Base-by-base conservation (phyloP, 805 yeast genomes). In the Ogataea saltuana region DNA sequence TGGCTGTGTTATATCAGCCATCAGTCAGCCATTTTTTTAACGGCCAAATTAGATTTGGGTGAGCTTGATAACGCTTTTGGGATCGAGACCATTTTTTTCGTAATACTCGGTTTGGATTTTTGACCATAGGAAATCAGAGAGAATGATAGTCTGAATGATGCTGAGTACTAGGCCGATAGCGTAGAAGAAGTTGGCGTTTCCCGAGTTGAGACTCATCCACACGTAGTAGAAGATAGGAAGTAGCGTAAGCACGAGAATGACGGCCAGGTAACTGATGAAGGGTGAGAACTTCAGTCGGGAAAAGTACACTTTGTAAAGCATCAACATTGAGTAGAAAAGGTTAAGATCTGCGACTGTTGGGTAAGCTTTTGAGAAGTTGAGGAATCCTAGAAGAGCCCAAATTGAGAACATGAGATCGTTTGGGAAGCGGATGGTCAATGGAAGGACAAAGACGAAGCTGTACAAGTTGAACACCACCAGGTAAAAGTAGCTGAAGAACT, bases 101-200 rank as follows among this genome's bases (percentile, higher is more conserved):
- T 66, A 65, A 54, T 82, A 87, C 51, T 88, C 96, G 33, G 68
- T 56, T 27, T 85, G 75, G 41, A 89, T 61, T 51, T 81, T 77
- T 2, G 87, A 87, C 96, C 98, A 89, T 10, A 84, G 67, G 51
- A 87, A 76, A 56, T 93, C 98, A 32, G 83, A 74, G 13, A 89
- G 56, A 2, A 87, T 70, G 22, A 86, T 63, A 0, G 81, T 79
- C 51, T 88, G 74, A 3, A 89, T 86, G 7, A 81, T 68, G 0
- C 86, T 82, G 63, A 88, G 84, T 3, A 84, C 86, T 45, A 93
- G 72, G 3, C 93, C 88, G 55, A 93, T 85, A 28, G 98, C 97
- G 68, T 91, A 93, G 69, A 89, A 93, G 70, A 93, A 93, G 65
- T 93, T 93, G 40, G 97, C 83, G 67, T 93, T 93, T 20, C 99